phyloP scores from a whole-genome alignment of 805 yeast species.

The Starmerella tilneyi region DNA sequence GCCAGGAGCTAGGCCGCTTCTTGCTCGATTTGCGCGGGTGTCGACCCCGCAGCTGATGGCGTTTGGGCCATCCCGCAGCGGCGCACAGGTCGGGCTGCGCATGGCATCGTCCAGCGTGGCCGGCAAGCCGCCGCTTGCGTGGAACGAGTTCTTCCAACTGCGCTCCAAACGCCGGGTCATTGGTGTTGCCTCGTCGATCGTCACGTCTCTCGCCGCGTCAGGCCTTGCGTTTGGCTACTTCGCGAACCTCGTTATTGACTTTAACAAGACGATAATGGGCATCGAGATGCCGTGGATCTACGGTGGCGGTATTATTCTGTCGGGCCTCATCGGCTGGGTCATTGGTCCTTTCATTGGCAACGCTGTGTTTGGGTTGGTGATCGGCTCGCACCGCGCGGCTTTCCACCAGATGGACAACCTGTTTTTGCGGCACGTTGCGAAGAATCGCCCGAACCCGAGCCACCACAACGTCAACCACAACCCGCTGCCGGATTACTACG shows the following conservation, averaged over 20 bases:
- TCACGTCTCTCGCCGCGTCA: constrained; percentile 59
- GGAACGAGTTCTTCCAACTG: constrained; percentile 72
- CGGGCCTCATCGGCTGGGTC: constrained; percentile 68
- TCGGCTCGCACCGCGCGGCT: constrained; percentile 26
- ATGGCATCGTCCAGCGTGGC: constrained; percentile 5
- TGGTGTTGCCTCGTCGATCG: constrained; percentile 55
- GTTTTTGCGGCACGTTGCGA: constrained; percentile 62
- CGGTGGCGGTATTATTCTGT: constrained; percentile 59
- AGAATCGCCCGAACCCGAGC: constrained; percentile 83
- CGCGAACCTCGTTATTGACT: constrained; percentile 75
- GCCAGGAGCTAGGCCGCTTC: constrained; percentile 1
- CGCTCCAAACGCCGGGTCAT: constrained; percentile 66
- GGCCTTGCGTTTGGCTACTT: constrained; percentile 61
- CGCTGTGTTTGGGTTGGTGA: constrained; percentile 43
- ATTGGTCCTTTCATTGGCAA: constrained; percentile 78
- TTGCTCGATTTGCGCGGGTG: constrained; percentile 1
- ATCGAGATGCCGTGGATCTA: constrained; percentile 78
- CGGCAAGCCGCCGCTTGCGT: constrained; percentile 30
- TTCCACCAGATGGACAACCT: constrained; percentile 49
- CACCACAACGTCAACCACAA: constrained; percentile 65
- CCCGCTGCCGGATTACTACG: constrained; percentile 98
- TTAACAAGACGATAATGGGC: constrained; percentile 76
- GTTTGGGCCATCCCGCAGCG: neutral
- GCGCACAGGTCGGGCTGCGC: constrained; percentile 6
- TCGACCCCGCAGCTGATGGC: neutral